Evolutionary conservation across 2,329 filamentous ascomycete species (phyloP).

Genomic region (Pestalotiopsis sp.): DNA sequence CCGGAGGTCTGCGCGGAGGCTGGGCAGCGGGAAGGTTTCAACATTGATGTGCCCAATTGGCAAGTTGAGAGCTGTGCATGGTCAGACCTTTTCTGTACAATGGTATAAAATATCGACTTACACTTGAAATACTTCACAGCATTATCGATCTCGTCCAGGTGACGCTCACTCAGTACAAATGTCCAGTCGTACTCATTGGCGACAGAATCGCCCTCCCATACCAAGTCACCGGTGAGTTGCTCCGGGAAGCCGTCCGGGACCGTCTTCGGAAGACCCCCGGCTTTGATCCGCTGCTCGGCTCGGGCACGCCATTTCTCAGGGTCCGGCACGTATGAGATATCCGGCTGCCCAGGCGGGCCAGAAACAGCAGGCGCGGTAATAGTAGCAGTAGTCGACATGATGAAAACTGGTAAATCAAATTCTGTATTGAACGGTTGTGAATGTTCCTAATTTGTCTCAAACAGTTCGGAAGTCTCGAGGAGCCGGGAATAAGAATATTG

Average conservation of each 20-base stretch:
- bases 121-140: constrained; percentile 46
- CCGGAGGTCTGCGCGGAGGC: constrained; percentile 51
- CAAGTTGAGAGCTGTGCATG: constrained; percentile 33
- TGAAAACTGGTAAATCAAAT: not conserved
- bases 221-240: constrained; percentile 50
- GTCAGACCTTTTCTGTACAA: not conserved
- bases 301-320: constrained; percentile 55
- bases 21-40: constrained; percentile 58
- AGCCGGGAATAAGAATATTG: not conserved
- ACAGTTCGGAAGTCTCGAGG: not conserved
- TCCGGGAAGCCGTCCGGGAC: constrained; percentile 54
- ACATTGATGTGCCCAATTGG: constrained; percentile 45
- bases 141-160: constrained; percentile 51
- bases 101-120: constrained; percentile 20
- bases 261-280: constrained; percentile 38
- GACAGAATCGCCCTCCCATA: constrained; percentile 58
- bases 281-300: constrained; percentile 44
- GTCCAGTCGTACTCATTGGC: constrained; percentile 54
- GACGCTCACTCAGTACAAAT: constrained; percentile 46
- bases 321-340: constrained; percentile 60
- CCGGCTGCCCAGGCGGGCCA: constrained; percentile 51
- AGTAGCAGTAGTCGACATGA: constrained; percentile 17
- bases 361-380: constrained; percentile 25
- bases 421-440: not conserved
- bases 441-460: not conserved